These are phyloP conservation scores for Fusarium vanettenii DNA, from an alignment of 2,329 filamentous ascomycete genomes.

Conservation along the genomic window DNA sequence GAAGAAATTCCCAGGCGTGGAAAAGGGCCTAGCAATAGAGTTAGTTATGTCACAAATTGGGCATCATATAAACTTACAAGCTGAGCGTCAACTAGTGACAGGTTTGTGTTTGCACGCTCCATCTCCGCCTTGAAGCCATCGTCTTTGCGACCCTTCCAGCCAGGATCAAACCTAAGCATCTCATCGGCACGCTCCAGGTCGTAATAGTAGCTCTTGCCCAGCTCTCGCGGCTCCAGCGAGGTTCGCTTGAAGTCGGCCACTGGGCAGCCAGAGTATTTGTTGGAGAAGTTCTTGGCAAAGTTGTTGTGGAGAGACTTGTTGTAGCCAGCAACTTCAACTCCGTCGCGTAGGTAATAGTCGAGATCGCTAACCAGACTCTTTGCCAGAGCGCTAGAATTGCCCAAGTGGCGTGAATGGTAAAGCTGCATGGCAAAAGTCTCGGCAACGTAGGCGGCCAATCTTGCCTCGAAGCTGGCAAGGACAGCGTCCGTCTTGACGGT, in stretches of 20 bases:
- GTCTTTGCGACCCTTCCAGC: constrained; percentile 77
- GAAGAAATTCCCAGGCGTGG: constrained; percentile 88
- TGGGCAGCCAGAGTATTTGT: constrained; percentile 78
- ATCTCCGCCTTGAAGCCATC: constrained; percentile 87
- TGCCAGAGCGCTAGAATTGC: constrained; percentile 72
- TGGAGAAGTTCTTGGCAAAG: constrained; percentile 84
- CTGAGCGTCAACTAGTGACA: constrained; percentile 93
- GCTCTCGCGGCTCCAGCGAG: constrained; percentile 69
- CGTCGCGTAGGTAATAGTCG: constrained; percentile 82
- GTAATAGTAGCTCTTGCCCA: constrained; percentile 87
- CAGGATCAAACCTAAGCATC: constrained; percentile 80
- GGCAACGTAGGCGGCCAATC: constrained; percentile 83
- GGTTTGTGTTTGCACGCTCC: constrained; percentile 86
- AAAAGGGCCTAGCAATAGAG: constrained; percentile 73
- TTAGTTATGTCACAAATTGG: constrained; percentile 44
- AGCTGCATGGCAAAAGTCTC: constrained; percentile 93
- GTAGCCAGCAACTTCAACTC: constrained; percentile 82
- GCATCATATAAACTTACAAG: constrained; percentile 66
- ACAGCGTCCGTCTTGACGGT: constrained; percentile 66
- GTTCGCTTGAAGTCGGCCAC: constrained; percentile 87
- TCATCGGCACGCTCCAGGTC: constrained; percentile 79
- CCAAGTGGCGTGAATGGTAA: constrained; percentile 84
- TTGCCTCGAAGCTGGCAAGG: constrained; percentile 70
- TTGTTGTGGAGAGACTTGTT: constrained; percentile 89
- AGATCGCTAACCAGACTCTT: constrained; percentile 80